Percentiles rank a stretch among this genome's conserved stretches.
phyloP scores from a whole-genome alignment of 2,329 filamentous ascomycete species.

The Colletotrichum melonis region DNA sequence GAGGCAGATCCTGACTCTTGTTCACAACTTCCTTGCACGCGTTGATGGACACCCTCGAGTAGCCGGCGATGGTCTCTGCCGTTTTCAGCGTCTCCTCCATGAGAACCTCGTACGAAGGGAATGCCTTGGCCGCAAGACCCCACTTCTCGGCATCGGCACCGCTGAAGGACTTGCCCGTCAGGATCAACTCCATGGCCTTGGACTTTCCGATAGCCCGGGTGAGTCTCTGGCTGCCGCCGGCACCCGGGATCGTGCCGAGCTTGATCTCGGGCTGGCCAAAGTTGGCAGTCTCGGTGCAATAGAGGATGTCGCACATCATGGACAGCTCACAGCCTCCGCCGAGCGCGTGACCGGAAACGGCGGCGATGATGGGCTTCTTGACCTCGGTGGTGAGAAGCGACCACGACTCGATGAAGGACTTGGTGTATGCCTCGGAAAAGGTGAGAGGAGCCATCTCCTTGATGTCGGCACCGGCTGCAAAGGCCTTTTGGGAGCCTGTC shows the following conservation, averaged over 20 bases:
- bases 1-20: slow-evolving; percentile 92
- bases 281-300: slow-evolving; percentile 86
- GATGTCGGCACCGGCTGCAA: slow-evolving; percentile 96
- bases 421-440: slow-evolving; percentile 88
- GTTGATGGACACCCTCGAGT: slow-evolving; percentile 87
- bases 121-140: slow-evolving; percentile 88
- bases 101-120: slow-evolving; percentile 82
- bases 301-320: slow-evolving; percentile 97
- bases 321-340: slow-evolving; percentile 97
- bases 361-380: slow-evolving; percentile 94
- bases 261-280: slow-evolving; percentile 99
- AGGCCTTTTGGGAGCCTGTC: slow-evolving; percentile 90
- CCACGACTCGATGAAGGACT: slow-evolving; percentile 96
- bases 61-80: slow-evolving; percentile 88
- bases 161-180: slow-evolving; percentile 86
- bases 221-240: slow-evolving; percentile 89
- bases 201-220: slow-evolving; percentile 86
- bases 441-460: slow-evolving; percentile 97
- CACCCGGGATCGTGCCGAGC: slow-evolving; percentile 91
- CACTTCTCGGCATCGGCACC: slow-evolving; percentile 88
- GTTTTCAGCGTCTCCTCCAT: slow-evolving; percentile 85
- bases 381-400: slow-evolving; percentile 84
- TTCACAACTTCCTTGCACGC: slow-evolving; percentile 98
- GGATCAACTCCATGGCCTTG: slow-evolving; percentile 89
- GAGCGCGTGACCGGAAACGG: slow-evolving; percentile 93